Evolutionary conservation across 768 basidiomycete genomes (phyloP).

Genomic region (Imleria badia): DNA sequence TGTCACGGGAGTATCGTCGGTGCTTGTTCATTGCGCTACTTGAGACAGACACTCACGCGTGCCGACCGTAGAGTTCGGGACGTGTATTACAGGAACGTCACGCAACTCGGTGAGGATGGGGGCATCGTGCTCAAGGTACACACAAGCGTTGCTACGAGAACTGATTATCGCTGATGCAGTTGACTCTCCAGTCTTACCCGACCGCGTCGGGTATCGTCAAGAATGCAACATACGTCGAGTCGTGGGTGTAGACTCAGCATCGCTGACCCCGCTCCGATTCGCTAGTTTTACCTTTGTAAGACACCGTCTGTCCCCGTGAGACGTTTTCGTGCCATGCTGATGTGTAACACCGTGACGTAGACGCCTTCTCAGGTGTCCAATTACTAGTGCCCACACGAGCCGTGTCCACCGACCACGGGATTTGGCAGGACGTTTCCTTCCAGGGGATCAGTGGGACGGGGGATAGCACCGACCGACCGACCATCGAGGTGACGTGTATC

Average conservation of each 20-base stretch:
- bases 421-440: constrained; percentile 11
- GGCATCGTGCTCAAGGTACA: constrained; percentile 12
- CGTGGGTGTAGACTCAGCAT: not conserved
- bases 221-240: constrained; percentile 13
- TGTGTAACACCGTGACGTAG: not conserved
- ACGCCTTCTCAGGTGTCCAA: not conserved
- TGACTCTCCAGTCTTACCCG: constrained; percentile 8
- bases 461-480: not conserved
- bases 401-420: not conserved
- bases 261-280: not conserved
- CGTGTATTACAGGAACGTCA: constrained; percentile 11
- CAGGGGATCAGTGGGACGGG: constrained; percentile 6
- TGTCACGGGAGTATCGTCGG: not conserved
- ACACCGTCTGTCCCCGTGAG: no score
- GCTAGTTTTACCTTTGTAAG: constrained; percentile 14
- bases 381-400: constrained; percentile 5
- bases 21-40: not conserved
- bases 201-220: constrained; percentile 6
- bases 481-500: not conserved
- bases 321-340: not conserved
- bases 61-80: constrained; percentile 1
- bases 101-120: not conserved
- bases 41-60: not conserved
- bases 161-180: not conserved
- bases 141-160: not conserved